A percentile compares a stretch with the other conserved stretches of the same genome.
Conservation (phyloP, 192 early-diverging fungal species). For the Pilaira anomala region DNA sequence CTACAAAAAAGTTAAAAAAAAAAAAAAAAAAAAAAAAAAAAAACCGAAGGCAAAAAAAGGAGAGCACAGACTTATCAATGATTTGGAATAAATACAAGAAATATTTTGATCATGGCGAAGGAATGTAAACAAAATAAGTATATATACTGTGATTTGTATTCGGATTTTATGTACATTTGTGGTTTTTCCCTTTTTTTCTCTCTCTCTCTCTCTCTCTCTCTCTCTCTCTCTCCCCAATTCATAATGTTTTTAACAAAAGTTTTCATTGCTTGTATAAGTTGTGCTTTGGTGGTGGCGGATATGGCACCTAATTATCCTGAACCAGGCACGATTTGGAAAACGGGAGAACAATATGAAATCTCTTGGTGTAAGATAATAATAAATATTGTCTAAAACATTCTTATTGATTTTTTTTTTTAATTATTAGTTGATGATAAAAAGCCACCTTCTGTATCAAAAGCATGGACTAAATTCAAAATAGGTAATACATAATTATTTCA, state of each 20-base stretch:
- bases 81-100: too few relatives aligned
- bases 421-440: slow-evolving; percentile 22
- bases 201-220: not conserved
- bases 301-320: slow-evolving; percentile 33
- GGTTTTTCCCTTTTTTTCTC: not conserved
- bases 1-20: too few relatives aligned
- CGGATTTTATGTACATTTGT: too few relatives aligned
- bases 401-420: not conserved
- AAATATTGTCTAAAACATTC: not conserved
- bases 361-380: slow-evolving; percentile 25
- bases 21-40: too few relatives aligned
- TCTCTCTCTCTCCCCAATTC: not conserved
- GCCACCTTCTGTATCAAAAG: not conserved
- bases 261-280: too few relatives aligned
- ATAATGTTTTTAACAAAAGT: too few relatives aligned
- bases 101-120: too few relatives aligned
- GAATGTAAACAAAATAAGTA: too few relatives aligned
- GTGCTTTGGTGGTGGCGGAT: not conserved
- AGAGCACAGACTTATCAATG: too few relatives aligned
- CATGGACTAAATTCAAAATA: slow-evolving; percentile 33
- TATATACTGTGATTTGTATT: too few relatives aligned
- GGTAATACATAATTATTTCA: slow-evolving; percentile 12
- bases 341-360: slow-evolving; percentile 23
- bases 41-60: too few relatives aligned
- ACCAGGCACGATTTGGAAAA: slow-evolving; percentile 34